Conservation (phyloP, 306 rosid genomes). For the Prunus kanzakura region DNA sequence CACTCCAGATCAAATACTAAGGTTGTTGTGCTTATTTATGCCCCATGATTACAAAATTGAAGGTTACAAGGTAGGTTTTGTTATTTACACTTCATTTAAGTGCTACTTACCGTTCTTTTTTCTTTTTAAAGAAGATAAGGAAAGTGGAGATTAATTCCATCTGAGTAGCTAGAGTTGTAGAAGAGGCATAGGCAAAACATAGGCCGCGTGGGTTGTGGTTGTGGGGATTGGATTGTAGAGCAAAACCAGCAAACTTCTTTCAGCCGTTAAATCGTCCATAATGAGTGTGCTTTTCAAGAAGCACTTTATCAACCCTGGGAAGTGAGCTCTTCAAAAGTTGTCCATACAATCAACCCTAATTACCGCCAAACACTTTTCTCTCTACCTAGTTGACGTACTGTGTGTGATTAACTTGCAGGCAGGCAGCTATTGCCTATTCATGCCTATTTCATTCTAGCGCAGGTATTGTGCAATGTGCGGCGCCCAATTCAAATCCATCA, state of each 20-base stretch:
- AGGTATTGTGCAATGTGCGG: background rate
- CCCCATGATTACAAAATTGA: no score
- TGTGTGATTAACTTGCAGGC: slow-evolving; percentile 1
- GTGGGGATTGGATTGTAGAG: background rate
- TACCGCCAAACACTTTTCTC: background rate
- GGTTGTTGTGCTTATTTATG: no score
- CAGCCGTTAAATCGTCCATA: slow-evolving; percentile 3
- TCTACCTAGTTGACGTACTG: background rate
- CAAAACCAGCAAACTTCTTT: background rate
- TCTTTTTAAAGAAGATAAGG: background rate
- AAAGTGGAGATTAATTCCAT: background rate
- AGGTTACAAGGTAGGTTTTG: no score
- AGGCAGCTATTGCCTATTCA: background rate
- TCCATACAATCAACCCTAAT: background rate
- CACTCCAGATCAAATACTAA: no score
- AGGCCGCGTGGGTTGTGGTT: background rate
- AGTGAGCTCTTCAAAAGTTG: background rate
- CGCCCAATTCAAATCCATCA: background rate
- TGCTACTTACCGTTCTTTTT: no score
- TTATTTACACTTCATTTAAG: no score
- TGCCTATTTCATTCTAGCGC: background rate
- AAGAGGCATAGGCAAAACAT: no score
- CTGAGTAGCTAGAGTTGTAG: background rate
- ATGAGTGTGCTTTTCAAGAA: background rate
- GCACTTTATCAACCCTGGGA: background rate